Percentiles rank a stretch among this genome's conserved stretches.
phyloP scores from a whole-genome alignment of 73 alveolate genomes.

The Stentor coeruleus region DNA sequence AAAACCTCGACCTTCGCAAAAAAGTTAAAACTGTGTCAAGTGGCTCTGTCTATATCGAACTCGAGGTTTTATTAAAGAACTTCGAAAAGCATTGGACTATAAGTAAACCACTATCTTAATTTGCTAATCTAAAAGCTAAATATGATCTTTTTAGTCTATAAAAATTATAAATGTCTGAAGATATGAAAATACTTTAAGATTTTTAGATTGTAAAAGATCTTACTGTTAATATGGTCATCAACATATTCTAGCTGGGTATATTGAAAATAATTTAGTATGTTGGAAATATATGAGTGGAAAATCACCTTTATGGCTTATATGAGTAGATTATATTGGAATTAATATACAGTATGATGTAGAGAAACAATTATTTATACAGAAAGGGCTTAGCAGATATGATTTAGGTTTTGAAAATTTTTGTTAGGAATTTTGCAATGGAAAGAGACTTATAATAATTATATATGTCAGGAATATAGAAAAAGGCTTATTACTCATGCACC shows the following conservation, averaged over 20 bases:
- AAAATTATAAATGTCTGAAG: too few species aligned
- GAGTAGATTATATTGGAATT: slow-evolving; percentile 97
- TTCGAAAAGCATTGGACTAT: not conserved
- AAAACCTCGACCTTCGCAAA: slow-evolving; percentile 35
- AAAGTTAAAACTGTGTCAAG: slow-evolving; percentile 42
- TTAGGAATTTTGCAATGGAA: slow-evolving; percentile 86
- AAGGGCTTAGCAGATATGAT: slow-evolving; percentile 86
- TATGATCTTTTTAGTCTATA: too few species aligned
- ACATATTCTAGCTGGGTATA: slow-evolving; percentile 81
- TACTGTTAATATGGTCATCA: too few species aligned
- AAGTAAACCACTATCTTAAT: not conserved
- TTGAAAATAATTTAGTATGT: slow-evolving; percentile 84
- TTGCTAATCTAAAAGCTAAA: not conserved
- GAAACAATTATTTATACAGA: slow-evolving; percentile 76
- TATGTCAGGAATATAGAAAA: slow-evolving; percentile 80
- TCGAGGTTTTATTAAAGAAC: slow-evolving; percentile 33
- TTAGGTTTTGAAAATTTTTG: slow-evolving; percentile 87
- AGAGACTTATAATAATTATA: slow-evolving; percentile 84
- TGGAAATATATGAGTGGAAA: slow-evolving; percentile 82
- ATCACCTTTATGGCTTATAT: slow-evolving; percentile 89
- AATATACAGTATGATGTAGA: slow-evolving; percentile 93
- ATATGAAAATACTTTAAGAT: too few species aligned
- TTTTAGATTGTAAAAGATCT: too few species aligned
- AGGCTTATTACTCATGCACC: slow-evolving; percentile 87
- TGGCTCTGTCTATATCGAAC: slow-evolving; percentile 42